Conservation (phyloP, 2,329 filamentous ascomycete species). For the Zymoseptoria pseudotritici region DNA sequence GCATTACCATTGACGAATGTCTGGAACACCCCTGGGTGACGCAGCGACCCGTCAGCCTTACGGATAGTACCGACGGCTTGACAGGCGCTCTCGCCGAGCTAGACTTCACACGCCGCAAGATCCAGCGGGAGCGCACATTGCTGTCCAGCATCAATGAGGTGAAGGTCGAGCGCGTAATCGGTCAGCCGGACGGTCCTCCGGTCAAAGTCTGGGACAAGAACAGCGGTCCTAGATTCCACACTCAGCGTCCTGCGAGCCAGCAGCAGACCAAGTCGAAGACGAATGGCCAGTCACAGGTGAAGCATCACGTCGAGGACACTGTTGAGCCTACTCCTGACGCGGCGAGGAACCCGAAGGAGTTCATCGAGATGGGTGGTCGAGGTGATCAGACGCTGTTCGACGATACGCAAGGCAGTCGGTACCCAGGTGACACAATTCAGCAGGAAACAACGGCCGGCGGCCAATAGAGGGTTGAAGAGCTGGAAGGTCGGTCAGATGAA, state of each 20-base stretch:
- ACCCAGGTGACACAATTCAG: slow-evolving; percentile 22
- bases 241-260: slow-evolving; percentile 14
- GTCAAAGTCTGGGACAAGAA: slow-evolving; percentile 75
- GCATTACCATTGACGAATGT: slow-evolving; percentile 85
- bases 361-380: slow-evolving; percentile 76
- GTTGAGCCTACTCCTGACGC: slow-evolving; percentile 62
- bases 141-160: slow-evolving; percentile 76
- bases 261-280: slow-evolving; percentile 22
- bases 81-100: slow-evolving; percentile 77
- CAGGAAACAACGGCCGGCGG: slow-evolving; percentile 4
- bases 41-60: slow-evolving; percentile 29
- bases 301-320: slow-evolving; percentile 31
- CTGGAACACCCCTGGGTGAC: slow-evolving; percentile 86
- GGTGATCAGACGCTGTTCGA: slow-evolving; percentile 74
- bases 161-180: slow-evolving; percentile 52
- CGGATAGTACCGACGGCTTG: slow-evolving; percentile 86
- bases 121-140: slow-evolving; percentile 75
- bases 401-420: slow-evolving; percentile 33
- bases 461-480: neutral
- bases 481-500: neutral
- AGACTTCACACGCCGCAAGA: slow-evolving; percentile 75
- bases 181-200: slow-evolving; percentile 48
- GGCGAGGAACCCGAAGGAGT: slow-evolving; percentile 63
- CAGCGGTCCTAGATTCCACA: slow-evolving; percentile 36
- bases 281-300: slow-evolving; percentile 31